Evolutionary conservation across 306 rosid species (phyloP), one percentile per base, ranked within the genome.

Genomic region (Vicia faba): DNA sequence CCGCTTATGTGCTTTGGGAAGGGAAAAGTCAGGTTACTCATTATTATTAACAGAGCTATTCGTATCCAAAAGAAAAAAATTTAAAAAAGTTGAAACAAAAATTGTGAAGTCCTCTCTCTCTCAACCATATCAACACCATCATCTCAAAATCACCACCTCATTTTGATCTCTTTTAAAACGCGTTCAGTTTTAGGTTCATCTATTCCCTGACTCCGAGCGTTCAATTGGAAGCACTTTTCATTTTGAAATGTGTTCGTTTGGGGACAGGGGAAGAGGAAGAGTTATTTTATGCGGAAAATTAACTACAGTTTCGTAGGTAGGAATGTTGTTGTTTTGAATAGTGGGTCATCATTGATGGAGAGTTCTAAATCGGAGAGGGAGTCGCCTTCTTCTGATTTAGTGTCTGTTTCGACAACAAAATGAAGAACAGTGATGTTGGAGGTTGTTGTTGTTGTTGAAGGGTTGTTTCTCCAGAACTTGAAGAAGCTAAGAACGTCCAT

Each of bases 281-380:
- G 77, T 16, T 7, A 79, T 67, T 14, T 80, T 75, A 3, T 46
- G 46, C 8, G 79, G 14, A 45, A 59, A 54, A 36, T 59, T 49
- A 66, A 69, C 64, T 36, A 1, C 70, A 10, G 74, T 74, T 44
- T 3, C 19, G 11, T n/a, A 25, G 15, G 14, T 5, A 12, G 14
- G 5, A 63, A 39, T 46, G 25, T 43, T 64, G 39, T 23, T 6
- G 14, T 23, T 9, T 8, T 43, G 45, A 9, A 7, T 16, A 25
- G 51, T 69, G 61, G 25, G 18, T 11, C 6, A 33, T 75, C 43
- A 5, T 56, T 70, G 14, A 61, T 59, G 5, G 74, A 48, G 59
- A 91, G 77, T 73, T 91, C 91, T 78, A 91, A 84, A 63, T 91
- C 97, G 72, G 88, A 86, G 89, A 91, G 83, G 0, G 97, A 91